These are phyloP conservation scores for Cymodocea nodosa DNA, from an alignment of 116 monocot species.

Conservation along the genomic window DNA sequence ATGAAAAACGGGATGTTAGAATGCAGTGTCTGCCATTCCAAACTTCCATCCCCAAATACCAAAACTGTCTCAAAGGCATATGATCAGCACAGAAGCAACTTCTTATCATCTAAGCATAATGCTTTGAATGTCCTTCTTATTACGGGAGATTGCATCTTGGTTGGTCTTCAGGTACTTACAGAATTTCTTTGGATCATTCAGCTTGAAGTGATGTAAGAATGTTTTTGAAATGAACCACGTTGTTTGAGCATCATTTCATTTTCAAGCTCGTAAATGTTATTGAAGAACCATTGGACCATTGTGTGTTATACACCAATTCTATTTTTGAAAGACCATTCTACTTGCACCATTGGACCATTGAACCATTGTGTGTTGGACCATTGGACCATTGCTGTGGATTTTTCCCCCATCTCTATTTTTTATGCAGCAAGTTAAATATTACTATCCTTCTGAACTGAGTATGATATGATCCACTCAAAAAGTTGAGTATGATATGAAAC, in stretches of 20 bases:
- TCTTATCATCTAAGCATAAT: constrained; percentile 37
- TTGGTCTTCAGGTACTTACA: constrained; percentile 57
- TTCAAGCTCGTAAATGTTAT: neutral
- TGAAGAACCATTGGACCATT: too few species aligned
- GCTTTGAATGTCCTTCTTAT: constrained; percentile 60
- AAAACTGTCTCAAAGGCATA: constrained; percentile 65
- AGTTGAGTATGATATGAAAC: neutral
- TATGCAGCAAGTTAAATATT: neutral
- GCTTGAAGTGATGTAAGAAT: neutral
- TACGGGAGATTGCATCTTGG: constrained; percentile 65
- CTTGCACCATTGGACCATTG: too few species aligned
- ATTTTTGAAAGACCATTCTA: too few species aligned
- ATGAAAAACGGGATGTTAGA: constrained; percentile 36
- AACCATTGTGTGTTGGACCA: too few species aligned
- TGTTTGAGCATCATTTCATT: neutral
- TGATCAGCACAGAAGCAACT: constrained; percentile 42
- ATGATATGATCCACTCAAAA: neutral
- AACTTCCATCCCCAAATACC: constrained; percentile 27
- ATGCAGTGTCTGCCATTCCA: constrained; percentile 61
- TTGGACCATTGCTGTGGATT: too few species aligned
- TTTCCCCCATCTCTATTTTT: too few species aligned
- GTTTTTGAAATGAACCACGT: neutral
- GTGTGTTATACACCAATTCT: too few species aligned
- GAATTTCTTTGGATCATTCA: constrained; percentile 4
- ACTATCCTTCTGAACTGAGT: neutral